phyloP scores from a whole-genome alignment of 2,329 filamentous ascomycete genomes.

The Claviceps humidiphila region DNA sequence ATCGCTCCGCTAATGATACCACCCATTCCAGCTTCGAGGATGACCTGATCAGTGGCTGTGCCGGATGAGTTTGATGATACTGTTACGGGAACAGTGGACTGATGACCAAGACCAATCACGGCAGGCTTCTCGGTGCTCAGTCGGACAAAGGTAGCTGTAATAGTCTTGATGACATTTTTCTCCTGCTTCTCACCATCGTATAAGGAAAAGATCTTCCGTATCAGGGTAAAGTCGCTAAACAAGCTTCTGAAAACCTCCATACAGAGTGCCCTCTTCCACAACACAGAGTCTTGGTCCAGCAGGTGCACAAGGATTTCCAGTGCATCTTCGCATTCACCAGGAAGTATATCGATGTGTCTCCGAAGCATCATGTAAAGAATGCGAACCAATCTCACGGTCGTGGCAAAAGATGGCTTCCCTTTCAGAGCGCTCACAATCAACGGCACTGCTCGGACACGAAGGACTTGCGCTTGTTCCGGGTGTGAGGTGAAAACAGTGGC shows the following conservation, averaged over 20 bases:
- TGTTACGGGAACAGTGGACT: constrained; percentile 68
- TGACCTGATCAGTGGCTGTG: constrained; percentile 62
- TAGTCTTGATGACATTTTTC: constrained; percentile 64
- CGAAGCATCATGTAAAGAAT: constrained; percentile 73
- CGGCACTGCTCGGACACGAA: constrained; percentile 69
- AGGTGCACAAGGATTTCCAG: constrained; percentile 72
- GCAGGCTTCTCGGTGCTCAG: constrained; percentile 82
- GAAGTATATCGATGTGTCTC: constrained; percentile 61
- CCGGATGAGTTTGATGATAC: constrained; percentile 39
- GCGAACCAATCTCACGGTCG: constrained; percentile 68
- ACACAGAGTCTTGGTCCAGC: constrained; percentile 68
- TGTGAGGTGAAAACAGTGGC: constrained; percentile 66
- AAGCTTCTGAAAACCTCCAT: constrained; percentile 84
- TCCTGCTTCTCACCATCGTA: constrained; percentile 64
- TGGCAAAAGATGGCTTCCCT: constrained; percentile 65
- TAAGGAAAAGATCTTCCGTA: constrained; percentile 66
- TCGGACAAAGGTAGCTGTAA: constrained; percentile 82
- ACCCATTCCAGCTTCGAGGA: constrained; percentile 75
- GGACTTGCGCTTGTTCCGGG: constrained; percentile 65
- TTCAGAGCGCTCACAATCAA: constrained; percentile 67
- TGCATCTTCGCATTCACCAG: constrained; percentile 70
- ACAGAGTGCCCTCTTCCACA: constrained; percentile 81
- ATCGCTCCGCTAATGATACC: constrained; percentile 72
- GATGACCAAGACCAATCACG: constrained; percentile 76
- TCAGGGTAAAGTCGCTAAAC: constrained; percentile 65